These are phyloP conservation scores for Trichoderma sp. DNA, from an alignment of 2,329 filamentous ascomycete species.

Conservation along the genomic window DNA sequence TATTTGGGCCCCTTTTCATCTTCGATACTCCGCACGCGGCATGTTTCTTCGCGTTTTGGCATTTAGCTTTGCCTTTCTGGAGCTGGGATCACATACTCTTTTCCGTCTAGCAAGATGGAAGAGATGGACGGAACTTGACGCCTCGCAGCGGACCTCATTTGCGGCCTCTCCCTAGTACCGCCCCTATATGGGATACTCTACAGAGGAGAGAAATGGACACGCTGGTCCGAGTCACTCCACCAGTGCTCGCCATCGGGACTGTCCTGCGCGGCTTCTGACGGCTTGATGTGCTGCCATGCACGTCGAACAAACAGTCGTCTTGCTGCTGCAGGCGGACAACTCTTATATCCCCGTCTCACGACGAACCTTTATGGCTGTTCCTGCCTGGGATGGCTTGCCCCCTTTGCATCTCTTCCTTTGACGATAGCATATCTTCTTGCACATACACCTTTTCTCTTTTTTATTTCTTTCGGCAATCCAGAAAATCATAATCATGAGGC, in stretches of 20 bases:
- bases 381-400: slow-evolving; percentile 18
- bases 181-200: slow-evolving; percentile 14
- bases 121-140: slow-evolving; percentile 2
- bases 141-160: slow-evolving; percentile 7
- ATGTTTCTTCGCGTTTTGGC: slow-evolving; percentile 23
- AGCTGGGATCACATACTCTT: slow-evolving; percentile 9
- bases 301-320: slow-evolving; percentile 17
- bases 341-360: slow-evolving; percentile 28
- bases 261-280: slow-evolving; percentile 16
- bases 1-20: slow-evolving; percentile 23
- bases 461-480: slow-evolving; percentile 12
- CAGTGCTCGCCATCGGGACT: background rate
- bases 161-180: slow-evolving; percentile 14
- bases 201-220: slow-evolving; percentile 10
- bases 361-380: slow-evolving; percentile 19
- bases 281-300: slow-evolving; percentile 6
- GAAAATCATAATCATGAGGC: slow-evolving; percentile 21
- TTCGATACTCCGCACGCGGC: slow-evolving; percentile 29
- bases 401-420: slow-evolving; percentile 12
- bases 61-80: background rate
- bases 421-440: slow-evolving; percentile 21
- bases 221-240: background rate
- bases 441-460: slow-evolving; percentile 8
- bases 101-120: slow-evolving; percentile 5
- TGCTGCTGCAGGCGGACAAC: slow-evolving; percentile 19